These are phyloP conservation scores for Pyrrhoderma lamaoense DNA, from an alignment of 1,284 basidiomycete species.

Conservation along the genomic window DNA sequence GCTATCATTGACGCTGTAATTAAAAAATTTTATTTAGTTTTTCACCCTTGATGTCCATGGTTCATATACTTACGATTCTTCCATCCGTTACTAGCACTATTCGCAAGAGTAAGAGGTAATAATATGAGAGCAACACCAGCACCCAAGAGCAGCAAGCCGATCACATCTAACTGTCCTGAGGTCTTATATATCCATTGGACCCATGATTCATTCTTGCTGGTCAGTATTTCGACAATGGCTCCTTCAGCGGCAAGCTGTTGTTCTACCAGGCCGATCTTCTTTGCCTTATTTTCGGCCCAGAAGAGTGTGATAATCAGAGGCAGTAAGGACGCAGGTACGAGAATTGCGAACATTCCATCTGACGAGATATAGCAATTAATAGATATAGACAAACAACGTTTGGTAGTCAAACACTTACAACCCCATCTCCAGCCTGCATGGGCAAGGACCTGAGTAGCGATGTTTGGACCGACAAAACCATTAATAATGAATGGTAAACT, in stretches of 20 bases:
- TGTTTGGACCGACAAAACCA: constrained; percentile 65
- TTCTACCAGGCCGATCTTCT: constrained; percentile 39
- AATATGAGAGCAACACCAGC: constrained; percentile 55
- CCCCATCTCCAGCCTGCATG: constrained; percentile 70
- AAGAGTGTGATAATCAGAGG: constrained; percentile 60
- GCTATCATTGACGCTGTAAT: constrained; percentile 46
- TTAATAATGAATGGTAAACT: constrained; percentile 65
- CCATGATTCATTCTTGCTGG: background rate
- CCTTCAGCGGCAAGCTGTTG: constrained; percentile 5
- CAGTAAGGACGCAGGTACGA: constrained; percentile 45
- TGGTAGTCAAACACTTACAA: constrained; percentile 30
- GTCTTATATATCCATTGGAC: constrained; percentile 10
- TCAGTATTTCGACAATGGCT: background rate
- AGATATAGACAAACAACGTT: background rate
- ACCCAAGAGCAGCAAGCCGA: constrained; percentile 64
- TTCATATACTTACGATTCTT: constrained; percentile 32
- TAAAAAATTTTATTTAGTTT: constrained; percentile 7
- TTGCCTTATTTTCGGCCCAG: constrained; percentile 65
- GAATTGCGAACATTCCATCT: constrained; percentile 67
- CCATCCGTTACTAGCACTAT: constrained; percentile 36
- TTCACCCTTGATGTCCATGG: background rate
- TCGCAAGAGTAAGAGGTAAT: constrained; percentile 56
- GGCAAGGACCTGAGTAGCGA: constrained; percentile 50
- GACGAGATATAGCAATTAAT: background rate
- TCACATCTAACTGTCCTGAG: constrained; percentile 48